A percentile compares a stretch with the other conserved stretches of the same genome.
Evolutionary conservation across 2,329 filamentous ascomycete species (phyloP).

Genomic region (Colletotrichum chlorophyti): DNA sequence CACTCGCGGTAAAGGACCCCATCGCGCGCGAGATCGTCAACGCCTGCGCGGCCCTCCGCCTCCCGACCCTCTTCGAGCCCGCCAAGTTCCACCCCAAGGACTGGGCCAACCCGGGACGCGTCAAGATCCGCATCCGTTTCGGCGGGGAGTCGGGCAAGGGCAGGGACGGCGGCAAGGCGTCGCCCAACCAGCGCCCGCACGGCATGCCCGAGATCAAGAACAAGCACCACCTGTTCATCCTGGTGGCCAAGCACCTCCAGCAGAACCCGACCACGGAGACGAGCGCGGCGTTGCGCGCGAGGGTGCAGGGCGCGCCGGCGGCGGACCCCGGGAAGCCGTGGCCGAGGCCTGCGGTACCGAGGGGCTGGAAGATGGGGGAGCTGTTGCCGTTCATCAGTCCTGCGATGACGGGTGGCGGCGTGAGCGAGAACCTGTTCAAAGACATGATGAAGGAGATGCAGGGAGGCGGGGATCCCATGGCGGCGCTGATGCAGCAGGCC

Average conservation of each 20-base stretch:
- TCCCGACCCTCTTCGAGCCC: constrained; percentile 83
- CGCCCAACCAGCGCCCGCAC: constrained; percentile 28
- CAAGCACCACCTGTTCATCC: constrained; percentile 87
- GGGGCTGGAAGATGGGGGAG: constrained; percentile 88
- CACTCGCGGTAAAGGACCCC: constrained; percentile 81
- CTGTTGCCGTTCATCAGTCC: constrained; percentile 88
- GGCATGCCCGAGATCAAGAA: constrained; percentile 64
- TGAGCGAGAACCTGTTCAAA: constrained; percentile 92
- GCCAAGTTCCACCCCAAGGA: constrained; percentile 94
- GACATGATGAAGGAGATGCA: constrained; percentile 97
- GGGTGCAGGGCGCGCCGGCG: constrained; percentile 76
- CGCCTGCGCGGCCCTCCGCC: constrained; percentile 76
- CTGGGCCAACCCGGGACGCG: constrained; percentile 94
- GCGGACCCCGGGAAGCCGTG: constrained; percentile 70
- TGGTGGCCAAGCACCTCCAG: constrained; percentile 79
- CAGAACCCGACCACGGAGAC: constrained; percentile 79
- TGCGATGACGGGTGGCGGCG: constrained; percentile 89
- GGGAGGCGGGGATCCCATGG: constrained; percentile 53
- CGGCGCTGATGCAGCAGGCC: constrained; percentile 48
- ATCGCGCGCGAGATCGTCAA: constrained; percentile 88
- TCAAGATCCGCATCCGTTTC: constrained; percentile 63
- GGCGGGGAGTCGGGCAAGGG: constrained; percentile 21
- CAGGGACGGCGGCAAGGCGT: constrained; percentile 62
- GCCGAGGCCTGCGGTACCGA: constrained; percentile 76
- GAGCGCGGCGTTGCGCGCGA: constrained; percentile 70